Evolutionary conservation across 306 rosid species (phyloP), one percentile per base, ranked within the genome.

Genomic region (Datisca glomerata): DNA sequence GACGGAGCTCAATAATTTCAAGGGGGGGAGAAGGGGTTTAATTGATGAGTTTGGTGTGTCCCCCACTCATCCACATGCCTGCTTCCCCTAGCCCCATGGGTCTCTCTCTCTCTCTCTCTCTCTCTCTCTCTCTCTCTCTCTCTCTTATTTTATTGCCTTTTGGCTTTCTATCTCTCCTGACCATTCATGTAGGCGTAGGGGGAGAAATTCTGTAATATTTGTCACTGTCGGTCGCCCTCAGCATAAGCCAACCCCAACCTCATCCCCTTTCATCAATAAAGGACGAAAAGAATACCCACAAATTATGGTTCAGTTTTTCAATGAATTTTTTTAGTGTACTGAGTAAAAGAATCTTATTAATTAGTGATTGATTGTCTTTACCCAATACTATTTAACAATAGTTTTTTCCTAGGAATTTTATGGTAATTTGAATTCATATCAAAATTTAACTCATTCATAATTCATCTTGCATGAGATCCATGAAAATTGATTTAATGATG

Each of bases 61-160:
- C 67, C 85, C 91, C 78, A 78, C 91, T 65, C 56, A 72, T 79
- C 91, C 86, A 67, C 66, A 72, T 75, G 92, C 83, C 71, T 55
- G 63, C 91, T 49, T 72, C 76, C 81, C 80, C 64, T 27, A 70
- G 49, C 79, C 82, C 81, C 74, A 64, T 41, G 73, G 61, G 71
- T 75, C 79, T 16, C 74, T 61, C 56, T 69, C 73, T 37, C 33
- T 12, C 18, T 8, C 25, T 38, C 6, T 65, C 50, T 10, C 25
- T 22, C 33, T 38, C 12, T 54, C 40, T 3, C 18, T 50, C 3
- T 28, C 7, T 12, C 13, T 43, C 18, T 47, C 31, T 2, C 18
- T 46, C 44, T 25, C 28, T 38, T 23, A 8, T 29, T 49, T 41
- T 55, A 21, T 31, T 18, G n/a, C n/a, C n/a, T n/a, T n/a, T n/a